A percentile compares a stretch with the other conserved stretches of the same genome.
phyloP scores from a whole-genome alignment of 176 grass and related monocot species.

The Triticum timopheevii region DNA sequence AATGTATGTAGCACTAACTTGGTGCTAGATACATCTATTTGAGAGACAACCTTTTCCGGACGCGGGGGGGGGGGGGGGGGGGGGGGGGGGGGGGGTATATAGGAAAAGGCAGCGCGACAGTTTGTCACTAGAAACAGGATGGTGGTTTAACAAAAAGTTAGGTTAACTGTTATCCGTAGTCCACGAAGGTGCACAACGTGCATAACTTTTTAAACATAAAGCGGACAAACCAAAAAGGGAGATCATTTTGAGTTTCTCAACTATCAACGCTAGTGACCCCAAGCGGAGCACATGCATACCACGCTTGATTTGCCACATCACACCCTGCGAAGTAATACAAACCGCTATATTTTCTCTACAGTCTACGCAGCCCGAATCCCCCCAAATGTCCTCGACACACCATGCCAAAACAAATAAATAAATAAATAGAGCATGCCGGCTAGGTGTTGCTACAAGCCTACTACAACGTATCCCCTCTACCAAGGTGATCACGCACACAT shows the following conservation, averaged over 20 bases:
- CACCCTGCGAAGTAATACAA: neutral
- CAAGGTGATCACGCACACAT: neutral
- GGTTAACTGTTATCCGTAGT: neutral
- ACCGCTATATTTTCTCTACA: neutral
- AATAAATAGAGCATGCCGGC: neutral
- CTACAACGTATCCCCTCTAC: neutral
- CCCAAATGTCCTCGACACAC: neutral
- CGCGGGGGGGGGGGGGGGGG: no score
- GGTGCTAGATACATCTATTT: no score
- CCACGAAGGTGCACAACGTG: neutral
- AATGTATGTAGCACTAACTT: no score
- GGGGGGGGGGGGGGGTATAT: neutral
- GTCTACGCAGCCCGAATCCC: neutral
- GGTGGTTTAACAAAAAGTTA: neutral
- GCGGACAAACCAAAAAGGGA: neutral
- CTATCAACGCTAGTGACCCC: neutral
- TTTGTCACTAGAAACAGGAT: neutral
- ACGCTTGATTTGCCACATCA: neutral
- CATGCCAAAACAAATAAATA: neutral
- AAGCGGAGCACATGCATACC: neutral
- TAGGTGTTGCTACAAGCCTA: neutral
- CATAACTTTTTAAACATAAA: neutral
- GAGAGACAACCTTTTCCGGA: no score
- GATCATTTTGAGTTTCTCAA: neutral
- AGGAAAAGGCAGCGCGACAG: neutral